Percentiles rank a stretch among this genome's conserved stretches.
Conservation (phyloP, 345 rosid species). For the Angophora floribunda region DNA sequence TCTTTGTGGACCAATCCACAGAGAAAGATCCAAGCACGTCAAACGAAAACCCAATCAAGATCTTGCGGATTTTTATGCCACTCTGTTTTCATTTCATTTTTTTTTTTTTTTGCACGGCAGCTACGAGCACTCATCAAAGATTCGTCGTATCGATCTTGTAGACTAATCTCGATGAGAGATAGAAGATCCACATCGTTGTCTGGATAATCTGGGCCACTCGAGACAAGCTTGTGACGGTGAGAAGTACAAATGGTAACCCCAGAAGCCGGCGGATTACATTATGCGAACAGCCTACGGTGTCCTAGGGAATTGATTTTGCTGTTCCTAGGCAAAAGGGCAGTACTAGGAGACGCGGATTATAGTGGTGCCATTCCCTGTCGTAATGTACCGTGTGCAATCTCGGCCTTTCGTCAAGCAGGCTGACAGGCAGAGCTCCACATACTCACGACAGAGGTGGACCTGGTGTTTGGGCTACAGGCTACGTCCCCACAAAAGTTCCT, state of each 20-base stretch:
- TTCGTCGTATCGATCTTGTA: fast-evolving
- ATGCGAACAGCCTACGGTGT: fast-evolving
- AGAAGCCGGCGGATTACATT: fast-evolving
- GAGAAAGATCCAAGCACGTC: background rate
- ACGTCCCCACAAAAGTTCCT: background rate
- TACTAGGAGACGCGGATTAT: fast-evolving
- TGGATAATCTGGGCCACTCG: background rate
- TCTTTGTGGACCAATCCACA: background rate
- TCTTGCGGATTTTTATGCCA: background rate
- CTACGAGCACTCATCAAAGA: background rate
- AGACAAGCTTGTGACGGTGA: fast-evolving
- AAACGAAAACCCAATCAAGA: background rate
- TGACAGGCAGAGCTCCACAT: fast-evolving
- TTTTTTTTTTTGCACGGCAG: background rate
- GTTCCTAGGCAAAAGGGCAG: background rate
- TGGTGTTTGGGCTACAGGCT: no score
- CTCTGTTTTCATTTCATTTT: background rate
- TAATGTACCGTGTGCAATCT: background rate
- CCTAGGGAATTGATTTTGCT: background rate
- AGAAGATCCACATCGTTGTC: background rate
- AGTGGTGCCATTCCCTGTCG: background rate
- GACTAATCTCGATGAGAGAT: background rate
- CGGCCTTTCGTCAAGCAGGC: background rate
- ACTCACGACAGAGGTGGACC: no score
- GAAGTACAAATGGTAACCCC: background rate